Conservation (phyloP, 2,329 filamentous ascomycete species). For the Hymenotorrendiella dingleyae region DNA sequence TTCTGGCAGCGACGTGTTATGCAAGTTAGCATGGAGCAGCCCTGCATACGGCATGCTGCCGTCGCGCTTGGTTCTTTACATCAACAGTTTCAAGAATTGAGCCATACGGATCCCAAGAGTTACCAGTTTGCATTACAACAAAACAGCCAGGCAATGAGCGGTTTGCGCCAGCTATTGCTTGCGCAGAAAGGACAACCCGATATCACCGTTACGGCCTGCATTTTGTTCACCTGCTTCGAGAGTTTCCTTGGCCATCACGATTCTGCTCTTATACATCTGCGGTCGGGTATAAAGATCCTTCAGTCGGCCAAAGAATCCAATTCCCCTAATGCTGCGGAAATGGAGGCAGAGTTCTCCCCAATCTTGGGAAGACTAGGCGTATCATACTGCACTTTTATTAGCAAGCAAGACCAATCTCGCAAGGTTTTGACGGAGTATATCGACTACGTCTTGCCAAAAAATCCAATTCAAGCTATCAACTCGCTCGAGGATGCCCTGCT, state of each 20-base stretch:
- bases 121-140: slow-evolving; percentile 3
- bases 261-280: background rate
- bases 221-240: slow-evolving; percentile 8
- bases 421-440: no score
- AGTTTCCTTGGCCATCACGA: background rate
- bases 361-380: background rate
- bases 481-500: no score
- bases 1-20: slow-evolving; percentile 60
- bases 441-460: no score
- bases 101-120: background rate
- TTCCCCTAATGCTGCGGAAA: background rate
- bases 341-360: background rate
- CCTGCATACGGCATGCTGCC: slow-evolving; percentile 6
- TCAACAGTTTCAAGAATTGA: slow-evolving; percentile 1
- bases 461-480: no score
- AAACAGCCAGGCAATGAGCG: background rate
- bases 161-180: slow-evolving; percentile 9
- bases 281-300: slow-evolving; percentile 1
- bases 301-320: background rate
- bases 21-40: slow-evolving; percentile 48
- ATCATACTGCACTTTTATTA: background rate
- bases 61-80: slow-evolving; percentile 8
- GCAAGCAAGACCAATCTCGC: no score
- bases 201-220: slow-evolving; percentile 2
- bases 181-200: background rate